Percentiles rank a stretch among this genome's conserved stretches.
Conservation (phyloP, 371 early-diverging fungal species). For the Rhizomucor pusillus region DNA sequence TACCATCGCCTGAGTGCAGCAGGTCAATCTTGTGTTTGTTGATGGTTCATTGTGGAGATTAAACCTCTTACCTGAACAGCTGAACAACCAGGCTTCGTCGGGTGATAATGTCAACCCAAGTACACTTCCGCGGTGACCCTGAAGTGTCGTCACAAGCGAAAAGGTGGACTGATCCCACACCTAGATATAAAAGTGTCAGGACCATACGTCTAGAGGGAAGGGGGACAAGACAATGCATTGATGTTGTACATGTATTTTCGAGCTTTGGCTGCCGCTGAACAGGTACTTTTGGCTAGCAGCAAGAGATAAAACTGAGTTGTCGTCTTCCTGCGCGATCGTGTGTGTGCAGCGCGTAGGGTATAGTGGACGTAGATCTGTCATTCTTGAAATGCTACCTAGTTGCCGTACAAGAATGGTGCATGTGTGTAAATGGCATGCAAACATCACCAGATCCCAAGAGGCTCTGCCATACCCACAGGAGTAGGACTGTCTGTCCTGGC, state of each 20-base stretch:
- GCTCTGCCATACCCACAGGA: constrained; percentile 8
- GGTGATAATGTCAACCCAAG: constrained; percentile 59
- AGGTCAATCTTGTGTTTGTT: no score
- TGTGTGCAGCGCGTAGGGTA: constrained; percentile 50
- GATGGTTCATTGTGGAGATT: no score
- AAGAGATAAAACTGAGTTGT: constrained; percentile 67
- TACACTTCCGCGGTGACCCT: constrained; percentile 72
- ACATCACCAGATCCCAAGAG: not conserved
- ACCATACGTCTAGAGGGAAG: no score
- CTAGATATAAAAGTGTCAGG: constrained; percentile 21
- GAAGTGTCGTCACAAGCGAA: constrained; percentile 52
- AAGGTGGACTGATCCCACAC: constrained; percentile 74
- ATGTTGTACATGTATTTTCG: constrained; percentile 61
- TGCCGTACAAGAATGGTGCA: not conserved
- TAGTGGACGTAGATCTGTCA: constrained; percentile 14
- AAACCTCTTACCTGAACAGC: constrained; percentile 66
- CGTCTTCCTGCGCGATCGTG: constrained; percentile 57
- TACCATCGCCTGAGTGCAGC: constrained; percentile 77
- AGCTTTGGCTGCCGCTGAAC: constrained; percentile 74
- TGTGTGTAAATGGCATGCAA: not conserved
- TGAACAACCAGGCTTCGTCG: constrained; percentile 60
- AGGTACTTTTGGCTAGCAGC: constrained; percentile 57
- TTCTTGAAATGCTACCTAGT: constrained; percentile 29
- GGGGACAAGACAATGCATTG: no score
- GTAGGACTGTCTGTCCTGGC: constrained; percentile 15